phyloP scores from a whole-genome alignment of 257 asterid species.

The Rehmannia glutinosa region DNA sequence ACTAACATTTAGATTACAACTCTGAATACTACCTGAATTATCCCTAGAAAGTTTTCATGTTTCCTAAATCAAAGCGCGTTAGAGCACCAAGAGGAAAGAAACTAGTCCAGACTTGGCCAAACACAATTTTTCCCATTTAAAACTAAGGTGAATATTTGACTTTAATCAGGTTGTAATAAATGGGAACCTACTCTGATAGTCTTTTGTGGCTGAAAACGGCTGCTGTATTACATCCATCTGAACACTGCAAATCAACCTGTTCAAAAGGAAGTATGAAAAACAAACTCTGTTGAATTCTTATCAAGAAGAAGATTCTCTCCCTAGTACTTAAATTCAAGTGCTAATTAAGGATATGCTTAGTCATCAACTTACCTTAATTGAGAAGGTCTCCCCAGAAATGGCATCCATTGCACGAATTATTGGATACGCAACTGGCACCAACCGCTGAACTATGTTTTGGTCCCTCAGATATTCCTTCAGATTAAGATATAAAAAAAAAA shows the following conservation, averaged over 20 bases:
- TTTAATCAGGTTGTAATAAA: neutral
- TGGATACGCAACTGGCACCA: neutral
- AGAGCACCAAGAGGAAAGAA: no score
- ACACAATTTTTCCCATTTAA: no score
- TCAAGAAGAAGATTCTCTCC: neutral
- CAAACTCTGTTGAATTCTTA: neutral
- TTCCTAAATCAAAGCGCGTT: no score
- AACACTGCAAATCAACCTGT: conserved; percentile 53
- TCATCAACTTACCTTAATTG: neutral
- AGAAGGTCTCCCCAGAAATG: neutral
- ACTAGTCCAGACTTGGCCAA: no score
- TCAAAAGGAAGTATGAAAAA: no score
- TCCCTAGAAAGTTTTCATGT: no score
- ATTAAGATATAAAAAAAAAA: neutral
- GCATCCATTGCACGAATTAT: neutral
- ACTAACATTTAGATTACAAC: no score
- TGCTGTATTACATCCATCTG: conserved; percentile 34
- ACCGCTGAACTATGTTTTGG: neutral
- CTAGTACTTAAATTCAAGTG: neutral
- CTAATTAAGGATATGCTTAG: neutral
- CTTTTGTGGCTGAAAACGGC: conserved; percentile 47
- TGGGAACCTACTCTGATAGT: conserved; percentile 32
- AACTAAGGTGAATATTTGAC: no score
- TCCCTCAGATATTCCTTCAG: neutral
- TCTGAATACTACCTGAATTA: no score